phyloP scores from a whole-genome alignment of 305 asterid species.

The Fraxinus albicans region DNA sequence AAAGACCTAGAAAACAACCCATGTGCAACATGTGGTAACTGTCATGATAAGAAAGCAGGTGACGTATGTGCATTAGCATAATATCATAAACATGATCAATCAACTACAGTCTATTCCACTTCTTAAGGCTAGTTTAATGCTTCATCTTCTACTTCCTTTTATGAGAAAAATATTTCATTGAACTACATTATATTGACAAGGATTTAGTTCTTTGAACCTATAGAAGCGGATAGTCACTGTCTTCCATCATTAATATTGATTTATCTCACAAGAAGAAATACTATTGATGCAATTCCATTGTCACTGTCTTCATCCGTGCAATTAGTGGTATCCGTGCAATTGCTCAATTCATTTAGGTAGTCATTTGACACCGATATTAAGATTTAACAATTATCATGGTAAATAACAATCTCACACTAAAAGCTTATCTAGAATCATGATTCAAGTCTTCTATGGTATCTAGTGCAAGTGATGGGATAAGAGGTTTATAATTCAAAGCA shows the following conservation, averaged over 20 bases:
- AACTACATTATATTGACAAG: background rate
- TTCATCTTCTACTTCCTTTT: background rate
- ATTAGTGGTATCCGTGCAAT: background rate
- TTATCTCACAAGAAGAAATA: background rate
- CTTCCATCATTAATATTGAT: background rate
- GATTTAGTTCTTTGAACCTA: background rate
- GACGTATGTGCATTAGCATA: background rate
- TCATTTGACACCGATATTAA: background rate
- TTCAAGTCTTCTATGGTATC: background rate
- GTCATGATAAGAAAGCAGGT: background rate
- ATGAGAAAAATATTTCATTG: background rate
- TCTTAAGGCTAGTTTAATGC: background rate
- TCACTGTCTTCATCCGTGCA: background rate
- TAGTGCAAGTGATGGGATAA: background rate
- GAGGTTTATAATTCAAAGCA: background rate
- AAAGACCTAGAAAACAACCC: background rate
- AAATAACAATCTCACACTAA: background rate
- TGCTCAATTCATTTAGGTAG: background rate
- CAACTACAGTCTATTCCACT: background rate
- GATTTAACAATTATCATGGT: background rate
- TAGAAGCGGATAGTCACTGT: background rate
- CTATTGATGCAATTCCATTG: background rate
- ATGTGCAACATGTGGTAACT: background rate
- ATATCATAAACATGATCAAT: background rate
- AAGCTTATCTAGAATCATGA: background rate